Conservation (phyloP, 2,329 filamentous ascomycete species). For the Simplicillium aogashimaense region DNA sequence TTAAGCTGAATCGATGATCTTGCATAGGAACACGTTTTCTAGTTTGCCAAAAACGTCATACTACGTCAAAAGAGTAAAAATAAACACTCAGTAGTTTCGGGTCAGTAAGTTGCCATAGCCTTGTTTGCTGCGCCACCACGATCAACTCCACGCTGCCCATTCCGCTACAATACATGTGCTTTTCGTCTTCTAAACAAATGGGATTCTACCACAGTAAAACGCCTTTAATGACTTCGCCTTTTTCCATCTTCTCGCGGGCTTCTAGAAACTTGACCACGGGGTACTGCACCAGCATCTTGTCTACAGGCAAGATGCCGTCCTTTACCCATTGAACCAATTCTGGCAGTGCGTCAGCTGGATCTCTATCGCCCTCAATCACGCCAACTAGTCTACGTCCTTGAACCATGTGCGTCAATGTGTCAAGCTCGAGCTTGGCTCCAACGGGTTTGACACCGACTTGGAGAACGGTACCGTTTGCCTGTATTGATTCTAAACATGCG, state of each 20-base stretch:
- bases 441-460: slow-evolving; percentile 3
- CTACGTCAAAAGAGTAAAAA: too few species aligned
- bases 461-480: background rate
- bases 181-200: too few species aligned
- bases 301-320: slow-evolving; percentile 2
- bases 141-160: too few species aligned
- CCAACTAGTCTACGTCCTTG: slow-evolving; percentile 2
- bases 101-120: too few species aligned
- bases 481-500: background rate
- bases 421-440: slow-evolving; percentile 1
- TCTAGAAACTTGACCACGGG: background rate
- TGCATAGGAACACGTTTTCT: too few species aligned
- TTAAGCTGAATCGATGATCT: too few species aligned
- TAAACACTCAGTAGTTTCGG: too few species aligned
- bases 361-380: slow-evolving; percentile 1
- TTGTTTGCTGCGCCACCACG: too few species aligned
- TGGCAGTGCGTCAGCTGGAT: background rate
- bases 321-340: slow-evolving; percentile 1
- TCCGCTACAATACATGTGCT: too few species aligned
- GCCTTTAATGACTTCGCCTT: slow-evolving; percentile 2
- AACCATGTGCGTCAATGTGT: slow-evolving; percentile 1
- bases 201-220: background rate
- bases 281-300: slow-evolving; percentile 1
- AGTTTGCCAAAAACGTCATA: too few species aligned
- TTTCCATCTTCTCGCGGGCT: slow-evolving; percentile 3